A percentile compares a stretch with the other conserved stretches of the same genome.
phyloP scores from a whole-genome alignment of 495 filamentous ascomycete species.

The Sphaerosporella brunnea region DNA sequence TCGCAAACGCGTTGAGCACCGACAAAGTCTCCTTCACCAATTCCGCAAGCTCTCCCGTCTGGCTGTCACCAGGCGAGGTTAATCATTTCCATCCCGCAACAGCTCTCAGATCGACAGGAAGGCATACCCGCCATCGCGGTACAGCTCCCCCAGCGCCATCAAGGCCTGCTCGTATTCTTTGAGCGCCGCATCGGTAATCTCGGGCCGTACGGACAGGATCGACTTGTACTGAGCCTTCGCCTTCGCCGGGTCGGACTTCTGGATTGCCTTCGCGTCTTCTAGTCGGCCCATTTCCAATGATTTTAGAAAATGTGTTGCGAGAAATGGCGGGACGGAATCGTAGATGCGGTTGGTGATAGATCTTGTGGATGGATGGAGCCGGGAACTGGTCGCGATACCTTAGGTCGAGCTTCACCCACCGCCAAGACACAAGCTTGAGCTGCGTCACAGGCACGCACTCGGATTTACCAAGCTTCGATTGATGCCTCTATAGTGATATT shows the following conservation, averaged over 20 bases:
- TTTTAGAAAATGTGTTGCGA: not conserved
- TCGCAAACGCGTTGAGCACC: conserved; percentile 84
- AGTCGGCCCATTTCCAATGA: conserved; percentile 32
- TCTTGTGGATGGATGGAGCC: not conserved
- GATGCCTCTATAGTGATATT: not conserved
- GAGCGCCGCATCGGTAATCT: conserved; percentile 64
- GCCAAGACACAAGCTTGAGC: too few relatives aligned
- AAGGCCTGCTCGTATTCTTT: conserved; percentile 74
- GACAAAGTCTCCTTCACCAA: conserved; percentile 80
- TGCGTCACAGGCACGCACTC: not conserved
- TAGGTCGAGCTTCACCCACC: not conserved
- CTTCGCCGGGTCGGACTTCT: conserved; percentile 57
- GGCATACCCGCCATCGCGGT: conserved; percentile 63
- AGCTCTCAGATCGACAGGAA: not conserved
- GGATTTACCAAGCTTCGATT: not conserved
- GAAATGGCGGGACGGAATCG: not conserved
- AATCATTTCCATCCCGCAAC: conserved; percentile 8
- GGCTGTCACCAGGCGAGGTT: conserved; percentile 12
- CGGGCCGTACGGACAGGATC: conserved; percentile 67
- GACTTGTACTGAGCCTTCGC: conserved; percentile 74
- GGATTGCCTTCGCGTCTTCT: conserved; percentile 70
- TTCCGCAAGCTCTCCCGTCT: conserved; percentile 71
- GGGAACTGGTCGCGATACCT: not conserved
- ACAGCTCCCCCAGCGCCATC: conserved; percentile 74
- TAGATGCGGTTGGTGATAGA: conserved; percentile 1